Evolutionary conservation across 495 filamentous ascomycete genomes (phyloP).

Genomic region (Neurospora sp.): DNA sequence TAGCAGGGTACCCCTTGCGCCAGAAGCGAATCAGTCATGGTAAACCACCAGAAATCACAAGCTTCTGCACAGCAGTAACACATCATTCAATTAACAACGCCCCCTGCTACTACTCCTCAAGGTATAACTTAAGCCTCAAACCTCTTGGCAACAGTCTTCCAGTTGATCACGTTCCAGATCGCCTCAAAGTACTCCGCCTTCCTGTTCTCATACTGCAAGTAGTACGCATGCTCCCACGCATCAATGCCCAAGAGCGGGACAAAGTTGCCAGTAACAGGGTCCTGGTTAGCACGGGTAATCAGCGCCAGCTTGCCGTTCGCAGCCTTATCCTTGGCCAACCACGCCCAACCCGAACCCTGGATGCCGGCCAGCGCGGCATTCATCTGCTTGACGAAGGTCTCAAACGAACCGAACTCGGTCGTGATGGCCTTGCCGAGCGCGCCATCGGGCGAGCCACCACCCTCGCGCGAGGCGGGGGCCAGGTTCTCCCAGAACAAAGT

Average conservation of each 20-base stretch:
- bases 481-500: conserved; percentile 97
- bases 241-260: conserved; percentile 76
- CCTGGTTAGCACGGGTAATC: conserved; percentile 74
- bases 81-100: background rate
- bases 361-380: conserved; percentile 78
- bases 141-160: conserved; percentile 84
- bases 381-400: conserved; percentile 68
- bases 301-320: conserved; percentile 66
- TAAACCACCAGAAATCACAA: background rate
- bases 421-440: conserved; percentile 59
- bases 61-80: background rate
- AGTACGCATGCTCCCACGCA: conserved; percentile 68
- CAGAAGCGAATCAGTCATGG: background rate
- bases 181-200: conserved; percentile 97
- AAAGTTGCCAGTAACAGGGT: conserved; percentile 71
- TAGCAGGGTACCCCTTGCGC: background rate
- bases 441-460: conserved; percentile 68
- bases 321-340: conserved; percentile 81
- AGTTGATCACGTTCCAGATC: conserved; percentile 95
- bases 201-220: conserved; percentile 93
- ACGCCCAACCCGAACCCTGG: conserved; percentile 93
- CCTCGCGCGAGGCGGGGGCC: conserved; percentile 53
- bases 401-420: conserved; percentile 65
- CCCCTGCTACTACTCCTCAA: background rate
- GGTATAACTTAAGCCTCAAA: conserved; percentile 37